These are phyloP conservation scores for Dorcoceras hygrometricum DNA, from an alignment of 257 asterid genomes.

Conservation along the genomic window DNA sequence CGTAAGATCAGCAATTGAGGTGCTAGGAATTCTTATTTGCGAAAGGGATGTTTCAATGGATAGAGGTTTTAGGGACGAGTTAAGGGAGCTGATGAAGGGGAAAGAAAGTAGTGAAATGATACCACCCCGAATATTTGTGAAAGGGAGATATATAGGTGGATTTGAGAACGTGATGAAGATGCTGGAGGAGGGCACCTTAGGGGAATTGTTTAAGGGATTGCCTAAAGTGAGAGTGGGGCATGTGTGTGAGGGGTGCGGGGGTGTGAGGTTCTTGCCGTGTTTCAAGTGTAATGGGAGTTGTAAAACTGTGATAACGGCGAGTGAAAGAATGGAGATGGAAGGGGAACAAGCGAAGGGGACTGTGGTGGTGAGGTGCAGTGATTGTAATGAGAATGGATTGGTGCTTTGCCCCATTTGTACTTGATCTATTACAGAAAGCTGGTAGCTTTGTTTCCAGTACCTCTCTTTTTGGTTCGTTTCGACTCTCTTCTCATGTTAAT, in stretches of 20 bases:
- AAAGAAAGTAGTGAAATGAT: conserved; percentile 36
- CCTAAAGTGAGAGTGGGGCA: conserved; percentile 48
- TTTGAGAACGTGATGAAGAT: conserved; percentile 63
- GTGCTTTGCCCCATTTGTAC: conserved; percentile 67
- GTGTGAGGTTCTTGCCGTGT: conserved; percentile 78
- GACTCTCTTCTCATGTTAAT: conserved; percentile 3
- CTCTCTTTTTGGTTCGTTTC: conserved; percentile 23
- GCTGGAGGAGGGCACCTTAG: conserved; percentile 59
- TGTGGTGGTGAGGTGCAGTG: conserved; percentile 48
- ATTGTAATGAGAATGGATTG: conserved; percentile 85
- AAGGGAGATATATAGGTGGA: conserved; percentile 82
- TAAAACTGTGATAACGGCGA: conserved; percentile 38
- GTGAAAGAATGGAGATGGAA: conserved; percentile 18
- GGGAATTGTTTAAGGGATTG: conserved; percentile 56
- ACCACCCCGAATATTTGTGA: conserved; percentile 77
- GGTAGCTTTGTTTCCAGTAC: conserved; percentile 13
- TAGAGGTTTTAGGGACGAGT: conserved; percentile 65
- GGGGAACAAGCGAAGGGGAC: conserved; percentile 32
- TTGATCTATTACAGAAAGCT: conserved; percentile 28
- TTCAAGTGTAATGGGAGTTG: conserved; percentile 74
- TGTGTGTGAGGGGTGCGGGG: conserved; percentile 82
- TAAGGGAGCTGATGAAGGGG: conserved; percentile 55
- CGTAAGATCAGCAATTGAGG: conserved; percentile 66
- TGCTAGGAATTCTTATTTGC: conserved; percentile 43
- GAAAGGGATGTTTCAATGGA: conserved; percentile 95